Evolutionary conservation across 352 stramenopile genomes (phyloP), one percentile per base, ranked within the genome.

Genomic region (Phytophthora gonapodyides): DNA sequence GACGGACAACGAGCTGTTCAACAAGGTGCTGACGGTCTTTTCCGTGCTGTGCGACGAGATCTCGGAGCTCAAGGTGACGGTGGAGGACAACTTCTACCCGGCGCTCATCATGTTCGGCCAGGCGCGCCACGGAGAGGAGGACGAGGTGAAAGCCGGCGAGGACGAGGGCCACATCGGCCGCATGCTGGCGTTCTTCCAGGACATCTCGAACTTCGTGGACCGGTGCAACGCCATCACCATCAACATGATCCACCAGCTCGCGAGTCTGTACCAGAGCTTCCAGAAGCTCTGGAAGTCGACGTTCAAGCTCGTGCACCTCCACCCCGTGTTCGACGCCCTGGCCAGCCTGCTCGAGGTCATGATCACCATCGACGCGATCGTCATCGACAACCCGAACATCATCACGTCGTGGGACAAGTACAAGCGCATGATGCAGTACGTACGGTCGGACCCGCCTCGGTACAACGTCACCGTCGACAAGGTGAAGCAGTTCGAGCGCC

Each of bases 351-450:
- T 97, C 16, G 84, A 91, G 44, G 73, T 96, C 33, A 91, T 97
- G 73, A 91, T 96, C 51, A 95, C 88, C 8, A 84, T 97, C 27
- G 90, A 97, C 58, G 71, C 76, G n/a, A 91, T 96, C 45, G 84
- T 97, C 30, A 72, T 93, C 13, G 80, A 96, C 44, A 97, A 97
- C 57, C 86, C 88, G 12, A 84, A 84, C 41, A 93, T 97, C 45
- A 67, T 88, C 40, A 87, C 72, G 16, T 82, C 88, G 11, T 97
- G 90, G 90, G 86, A 94, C 61, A 93, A 89, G 47, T 97, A 96
- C 72, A 97, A 97, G 69, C 82, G 83, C 52, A 94, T 97, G 85
- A 93, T 97, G 84, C 82, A 94, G 58, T 95, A 91, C 44, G 81
- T 93, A 16, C 83, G 88, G n/a, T 80, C 84, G 3, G 88, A 97